A percentile compares a stretch with the other conserved stretches of the same genome.
phyloP scores from a whole-genome alignment of 495 filamentous ascomycete genomes.

The Ascobolus immersus region DNA sequence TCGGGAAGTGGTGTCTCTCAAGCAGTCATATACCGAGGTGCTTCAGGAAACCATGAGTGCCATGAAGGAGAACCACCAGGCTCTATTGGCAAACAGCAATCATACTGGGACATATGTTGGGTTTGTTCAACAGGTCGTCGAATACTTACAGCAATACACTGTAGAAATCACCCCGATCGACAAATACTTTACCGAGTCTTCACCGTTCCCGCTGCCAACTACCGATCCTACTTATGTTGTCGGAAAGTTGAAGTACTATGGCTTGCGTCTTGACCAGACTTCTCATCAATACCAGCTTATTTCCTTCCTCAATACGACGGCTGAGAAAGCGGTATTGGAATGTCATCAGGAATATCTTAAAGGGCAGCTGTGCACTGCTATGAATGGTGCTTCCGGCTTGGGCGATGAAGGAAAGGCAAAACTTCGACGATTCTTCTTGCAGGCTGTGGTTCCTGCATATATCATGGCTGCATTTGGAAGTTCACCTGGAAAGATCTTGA shows the following conservation, averaged over 20 bases:
- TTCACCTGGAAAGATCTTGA: slow-evolving; percentile 32
- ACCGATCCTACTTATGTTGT: slow-evolving; percentile 44
- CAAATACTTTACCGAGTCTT: slow-evolving; percentile 40
- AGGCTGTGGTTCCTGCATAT: slow-evolving; percentile 39
- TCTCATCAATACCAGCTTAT: slow-evolving; percentile 31
- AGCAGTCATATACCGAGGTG: slow-evolving; percentile 29
- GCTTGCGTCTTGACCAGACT: slow-evolving; percentile 27
- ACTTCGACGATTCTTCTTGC: slow-evolving; percentile 31
- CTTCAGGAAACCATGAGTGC: slow-evolving; percentile 33
- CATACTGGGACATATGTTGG: slow-evolving; percentile 27
- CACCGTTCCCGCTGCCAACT: slow-evolving; percentile 37
- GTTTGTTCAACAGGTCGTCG: slow-evolving; percentile 39
- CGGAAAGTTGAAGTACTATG: slow-evolving; percentile 38
- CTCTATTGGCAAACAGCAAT: slow-evolving; percentile 5
- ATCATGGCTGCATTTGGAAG: slow-evolving; percentile 26
- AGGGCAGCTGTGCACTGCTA: slow-evolving; percentile 30
- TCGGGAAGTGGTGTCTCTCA: slow-evolving; percentile 17
- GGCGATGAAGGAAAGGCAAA: slow-evolving; percentile 13
- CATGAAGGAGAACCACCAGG: slow-evolving; percentile 45
- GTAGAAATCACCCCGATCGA: slow-evolving; percentile 36
- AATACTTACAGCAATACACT: slow-evolving; percentile 39
- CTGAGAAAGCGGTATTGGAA: slow-evolving; percentile 35
- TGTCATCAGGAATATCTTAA: slow-evolving; percentile 33
- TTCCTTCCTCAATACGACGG: slow-evolving; percentile 36
- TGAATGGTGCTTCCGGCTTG: slow-evolving; percentile 12